These are phyloP conservation scores for Sorghum bicolor DNA, from an alignment of 176 grass and related monocot species.

Conservation along the genomic window Sorghum_bicolor_NCBIv3 NC_012870.2:60498501-60499000, in stretches of 20 bases:
- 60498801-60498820: constrained; percentile 36
- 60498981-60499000: constrained; percentile 23
- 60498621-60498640: constrained; percentile 33
- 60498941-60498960: constrained; percentile 18
- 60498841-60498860: constrained; percentile 27
- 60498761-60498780: constrained; percentile 37
- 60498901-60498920: constrained; percentile 34
- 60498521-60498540: not conserved
- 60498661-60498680: constrained; percentile 24
- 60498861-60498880: constrained; percentile 28
- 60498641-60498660: constrained; percentile 27
- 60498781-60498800: constrained; percentile 36
- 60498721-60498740: constrained; percentile 36
- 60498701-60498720: constrained; percentile 41
- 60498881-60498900: constrained; percentile 42
- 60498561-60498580: constrained; percentile 39
- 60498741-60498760: constrained; percentile 18
- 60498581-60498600: constrained; percentile 29
- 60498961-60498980: constrained; percentile 40
- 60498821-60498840: constrained; percentile 46
- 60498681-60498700: constrained; percentile 30
- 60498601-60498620: constrained; percentile 25
- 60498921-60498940: constrained; percentile 39
- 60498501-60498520: not conserved
- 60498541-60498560: constrained; percentile 22